phyloP scores from a whole-genome alignment of 495 filamentous ascomycete species.

The Xylaria longipes region DNA sequence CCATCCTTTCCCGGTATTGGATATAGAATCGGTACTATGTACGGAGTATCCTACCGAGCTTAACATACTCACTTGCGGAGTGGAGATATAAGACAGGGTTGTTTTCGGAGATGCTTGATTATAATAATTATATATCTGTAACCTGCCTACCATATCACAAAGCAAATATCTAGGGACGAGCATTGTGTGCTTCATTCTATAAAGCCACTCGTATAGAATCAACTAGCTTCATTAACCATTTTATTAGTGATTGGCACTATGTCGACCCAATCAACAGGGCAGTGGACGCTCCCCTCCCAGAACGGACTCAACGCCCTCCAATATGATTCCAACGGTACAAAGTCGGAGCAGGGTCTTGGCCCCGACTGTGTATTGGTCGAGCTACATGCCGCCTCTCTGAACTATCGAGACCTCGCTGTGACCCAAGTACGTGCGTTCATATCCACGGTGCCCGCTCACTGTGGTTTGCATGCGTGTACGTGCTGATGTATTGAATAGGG shows the following conservation, averaged over 20 bases:
- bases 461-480: background rate
- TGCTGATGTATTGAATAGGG: background rate
- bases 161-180: background rate
- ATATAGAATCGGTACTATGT: background rate
- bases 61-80: background rate
- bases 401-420: conserved; percentile 80
- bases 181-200: background rate
- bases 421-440: conserved; percentile 44
- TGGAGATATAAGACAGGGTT: background rate
- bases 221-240: background rate
- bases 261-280: background rate
- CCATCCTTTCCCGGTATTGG: background rate
- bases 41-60: background rate
- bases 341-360: conserved; percentile 43
- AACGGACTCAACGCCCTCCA: background rate
- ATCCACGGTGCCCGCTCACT: background rate
- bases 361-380: conserved; percentile 75
- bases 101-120: background rate
- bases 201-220: background rate
- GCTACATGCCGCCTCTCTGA: conserved; percentile 73
- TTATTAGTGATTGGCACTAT: background rate
- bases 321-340: background rate
- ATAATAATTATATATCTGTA: background rate
- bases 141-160: background rate
- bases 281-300: background rate